Evolutionary conservation across 2,329 filamentous ascomycete species (phyloP), one percentile per base, ranked within the genome.

Genomic region (Apiospora hydei): DNA sequence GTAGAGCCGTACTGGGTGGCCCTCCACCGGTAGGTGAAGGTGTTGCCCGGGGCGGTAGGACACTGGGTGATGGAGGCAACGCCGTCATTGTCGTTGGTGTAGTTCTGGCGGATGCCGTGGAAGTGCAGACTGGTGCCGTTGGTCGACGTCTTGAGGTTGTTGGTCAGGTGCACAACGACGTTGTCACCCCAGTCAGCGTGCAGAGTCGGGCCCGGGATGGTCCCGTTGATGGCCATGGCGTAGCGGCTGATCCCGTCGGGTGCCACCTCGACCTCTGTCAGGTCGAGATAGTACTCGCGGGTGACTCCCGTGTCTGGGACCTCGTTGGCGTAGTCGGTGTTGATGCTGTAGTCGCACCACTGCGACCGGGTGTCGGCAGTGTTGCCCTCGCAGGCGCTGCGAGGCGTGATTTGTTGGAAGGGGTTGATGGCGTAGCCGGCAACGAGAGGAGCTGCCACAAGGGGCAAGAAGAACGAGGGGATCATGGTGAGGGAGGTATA

Each of bases 111-210:
- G 46, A 92, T 82, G 30, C 89, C 91, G 76, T 92, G 90, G 81
- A 86, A 92, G 77, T 92, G 90, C 24, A 92, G 87, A 11, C 85
- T 85, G 10, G 89, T 91, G 44, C 89, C 89, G 73, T 92, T 92
- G 73, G 84, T 82, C 79, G 79, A 88, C 67, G 67, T 83, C 76
- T 73, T 64, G 47, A 85, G 72, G 1, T 78, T 78, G 77, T 91
- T 92, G 46, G 82, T 87, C 8, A 92, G 85, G 69, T 87, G 87
- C 16, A 90, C 80, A n/a, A 81, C 77, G 6, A 91, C 82, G 3
- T 44, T 47, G 43, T 70, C 51, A 71, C 83, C 85, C 85, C 86
- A 89, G 74, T 88, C 83, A 5, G 86, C 88, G 64, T 85, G 82
- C 30, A 80, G 74, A 24, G 78, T 80, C 24, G 79, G 79, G 10